Evolutionary conservation across 495 filamentous ascomycete genomes (phyloP).

Genomic region (Haplographium delicatum): DNA sequence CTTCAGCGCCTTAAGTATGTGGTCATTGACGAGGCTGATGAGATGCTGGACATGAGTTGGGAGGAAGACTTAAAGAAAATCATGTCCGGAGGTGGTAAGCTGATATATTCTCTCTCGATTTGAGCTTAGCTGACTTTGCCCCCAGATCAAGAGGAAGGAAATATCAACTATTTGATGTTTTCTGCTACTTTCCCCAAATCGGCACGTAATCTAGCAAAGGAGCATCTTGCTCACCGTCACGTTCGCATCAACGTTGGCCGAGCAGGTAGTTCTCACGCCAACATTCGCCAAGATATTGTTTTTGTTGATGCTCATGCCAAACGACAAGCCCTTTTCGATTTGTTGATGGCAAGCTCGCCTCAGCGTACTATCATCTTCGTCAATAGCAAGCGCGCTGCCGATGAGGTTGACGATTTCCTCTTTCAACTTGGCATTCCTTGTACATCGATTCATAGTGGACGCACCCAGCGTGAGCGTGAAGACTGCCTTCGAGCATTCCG

Average conservation of each 20-base stretch:
- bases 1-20: slow-evolving; percentile 73
- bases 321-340: slow-evolving; percentile 63
- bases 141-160: slow-evolving; percentile 70
- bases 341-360: slow-evolving; percentile 61
- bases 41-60: slow-evolving; percentile 78
- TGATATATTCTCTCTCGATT: not conserved
- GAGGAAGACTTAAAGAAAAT: slow-evolving; percentile 61
- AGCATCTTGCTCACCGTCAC: slow-evolving; percentile 65
- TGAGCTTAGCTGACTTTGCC: slow-evolving; percentile 5
- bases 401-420: slow-evolving; percentile 81
- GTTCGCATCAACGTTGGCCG: slow-evolving; percentile 81
- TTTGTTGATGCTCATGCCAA: slow-evolving; percentile 59
- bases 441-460: slow-evolving; percentile 81
- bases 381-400: slow-evolving; percentile 68
- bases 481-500: slow-evolving; percentile 88
- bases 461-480: slow-evolving; percentile 89
- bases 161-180: slow-evolving; percentile 83
- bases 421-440: slow-evolving; percentile 73
- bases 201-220: slow-evolving; percentile 67
- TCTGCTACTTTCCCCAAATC: slow-evolving; percentile 85
- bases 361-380: slow-evolving; percentile 88
- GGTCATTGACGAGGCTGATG: slow-evolving; percentile 93
- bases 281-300: slow-evolving; percentile 73
- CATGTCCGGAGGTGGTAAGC: slow-evolving; percentile 71
- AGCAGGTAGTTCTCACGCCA: slow-evolving; percentile 69